Percentiles rank a stretch among this genome's conserved stretches.
Conservation (phyloP, 345 rosid species). For the Sisymbrium irio region DNA sequence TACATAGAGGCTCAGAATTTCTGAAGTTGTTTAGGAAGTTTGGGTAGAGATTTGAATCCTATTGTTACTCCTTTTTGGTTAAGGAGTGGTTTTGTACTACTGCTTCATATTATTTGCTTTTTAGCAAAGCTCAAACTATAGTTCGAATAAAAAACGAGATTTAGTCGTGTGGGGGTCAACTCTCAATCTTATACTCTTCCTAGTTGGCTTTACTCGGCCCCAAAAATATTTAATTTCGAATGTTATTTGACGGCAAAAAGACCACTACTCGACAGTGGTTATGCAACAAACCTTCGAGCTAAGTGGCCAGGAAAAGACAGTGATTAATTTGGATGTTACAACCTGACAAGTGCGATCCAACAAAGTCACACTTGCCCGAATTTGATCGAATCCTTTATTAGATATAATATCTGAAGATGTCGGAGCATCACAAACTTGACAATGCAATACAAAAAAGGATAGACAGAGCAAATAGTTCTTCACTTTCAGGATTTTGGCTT, state of each 20-base stretch:
- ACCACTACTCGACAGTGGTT: neutral
- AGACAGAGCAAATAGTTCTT: neutral
- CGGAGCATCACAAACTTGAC: constrained; percentile 5
- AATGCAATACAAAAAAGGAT: neutral
- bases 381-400: constrained; percentile 17
- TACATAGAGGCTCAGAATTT: neutral
- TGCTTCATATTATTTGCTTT: neutral
- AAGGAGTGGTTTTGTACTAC: constrained; percentile 19
- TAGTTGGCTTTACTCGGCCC: neutral
- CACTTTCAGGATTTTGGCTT: constrained; percentile 9
- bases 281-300: neutral
- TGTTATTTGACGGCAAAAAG: neutral
- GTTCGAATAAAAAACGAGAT: neutral
- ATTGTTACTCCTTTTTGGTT: constrained; percentile 20
- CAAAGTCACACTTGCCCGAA: neutral
- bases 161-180: neutral
- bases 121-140: neutral
- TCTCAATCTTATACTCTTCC: too few relatives aligned
- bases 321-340: constrained; percentile 21
- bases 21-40: neutral
- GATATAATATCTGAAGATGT: neutral
- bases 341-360: constrained; percentile 3
- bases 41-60: constrained; percentile 3
- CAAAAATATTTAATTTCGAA: too few relatives aligned
- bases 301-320: neutral